These are phyloP conservation scores for Trichosporon ovoides DNA, from an alignment of 1,284 basidiomycete genomes.

Conservation along the genomic window DNA sequence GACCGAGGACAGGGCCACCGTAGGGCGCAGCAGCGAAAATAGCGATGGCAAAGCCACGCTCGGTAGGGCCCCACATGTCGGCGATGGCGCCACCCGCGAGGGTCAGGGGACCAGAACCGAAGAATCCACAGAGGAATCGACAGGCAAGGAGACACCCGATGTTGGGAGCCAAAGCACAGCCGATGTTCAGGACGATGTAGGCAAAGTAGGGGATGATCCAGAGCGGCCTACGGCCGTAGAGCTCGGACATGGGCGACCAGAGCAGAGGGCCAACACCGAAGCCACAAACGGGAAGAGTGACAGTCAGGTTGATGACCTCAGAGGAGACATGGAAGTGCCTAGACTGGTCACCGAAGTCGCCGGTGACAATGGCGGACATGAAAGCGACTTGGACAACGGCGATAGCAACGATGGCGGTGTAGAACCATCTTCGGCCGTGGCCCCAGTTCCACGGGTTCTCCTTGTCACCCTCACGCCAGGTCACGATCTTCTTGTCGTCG, in stretches of 20 bases:
- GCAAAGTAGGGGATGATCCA: constrained; percentile 52
- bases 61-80: constrained; percentile 60
- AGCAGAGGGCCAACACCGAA: constrained; percentile 51
- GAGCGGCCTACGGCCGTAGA: constrained; percentile 55
- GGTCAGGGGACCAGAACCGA: constrained; percentile 61
- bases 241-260: constrained; percentile 58
- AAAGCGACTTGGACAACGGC: constrained; percentile 35
- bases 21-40: constrained; percentile 62
- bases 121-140: constrained; percentile 64
- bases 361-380: constrained; percentile 33
- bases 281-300: constrained; percentile 32
- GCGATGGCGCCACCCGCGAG: constrained; percentile 61
- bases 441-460: constrained; percentile 37
- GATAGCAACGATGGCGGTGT: constrained; percentile 29
- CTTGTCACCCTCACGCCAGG: constrained; percentile 27
- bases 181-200: constrained; percentile 55
- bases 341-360: constrained; percentile 29
- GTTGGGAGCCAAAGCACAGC: constrained; percentile 61
- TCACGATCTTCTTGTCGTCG: constrained; percentile 34
- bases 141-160: constrained; percentile 61
- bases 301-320: constrained; percentile 34
- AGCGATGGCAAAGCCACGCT: constrained; percentile 56
- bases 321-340: constrained; percentile 29
- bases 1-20: constrained; percentile 61
- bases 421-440: constrained; percentile 25